Percentiles rank a stretch among this genome's conserved stretches.
Evolutionary conservation across 257 asterid species (phyloP).

Genomic region (Solanum corneliomulleri): DNA sequence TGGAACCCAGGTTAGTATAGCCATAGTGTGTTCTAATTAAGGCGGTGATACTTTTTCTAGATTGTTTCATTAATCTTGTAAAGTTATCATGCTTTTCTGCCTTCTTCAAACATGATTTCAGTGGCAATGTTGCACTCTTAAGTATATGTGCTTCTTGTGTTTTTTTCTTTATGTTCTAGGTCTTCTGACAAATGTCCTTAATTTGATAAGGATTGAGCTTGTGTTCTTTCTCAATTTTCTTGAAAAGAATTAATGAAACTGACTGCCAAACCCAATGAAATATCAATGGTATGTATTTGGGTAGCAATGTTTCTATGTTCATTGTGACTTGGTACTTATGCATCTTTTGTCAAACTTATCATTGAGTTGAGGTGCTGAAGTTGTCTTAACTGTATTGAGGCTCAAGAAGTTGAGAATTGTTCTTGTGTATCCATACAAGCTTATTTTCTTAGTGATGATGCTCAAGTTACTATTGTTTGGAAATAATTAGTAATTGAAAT

Average conservation of each 20-base stretch:
- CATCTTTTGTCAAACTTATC: neutral
- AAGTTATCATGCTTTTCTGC: neutral
- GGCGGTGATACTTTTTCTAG: neutral
- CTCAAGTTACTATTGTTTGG: neutral
- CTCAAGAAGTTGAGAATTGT: neutral
- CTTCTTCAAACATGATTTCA: neutral
- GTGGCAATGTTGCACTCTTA: neutral
- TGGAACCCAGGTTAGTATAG: constrained; percentile 40
- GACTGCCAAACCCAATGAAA: neutral
- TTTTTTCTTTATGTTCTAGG: neutral
- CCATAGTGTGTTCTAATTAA: neutral
- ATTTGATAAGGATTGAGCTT: neutral
- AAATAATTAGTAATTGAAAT: neutral
- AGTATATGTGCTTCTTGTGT: neutral
- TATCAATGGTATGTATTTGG: neutral
- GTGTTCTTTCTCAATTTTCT: neutral
- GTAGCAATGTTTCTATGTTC: neutral
- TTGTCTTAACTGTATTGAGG: neutral
- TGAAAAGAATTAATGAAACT: neutral
- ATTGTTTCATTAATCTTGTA: neutral
- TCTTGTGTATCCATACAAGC: neutral
- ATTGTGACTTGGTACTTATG: neutral
- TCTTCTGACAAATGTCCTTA: neutral
- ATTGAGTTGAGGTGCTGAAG: neutral
- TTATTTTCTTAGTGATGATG: neutral